Conservation (phyloP, 495 filamentous ascomycete species). For the Tuber umbilicatum region DNA sequence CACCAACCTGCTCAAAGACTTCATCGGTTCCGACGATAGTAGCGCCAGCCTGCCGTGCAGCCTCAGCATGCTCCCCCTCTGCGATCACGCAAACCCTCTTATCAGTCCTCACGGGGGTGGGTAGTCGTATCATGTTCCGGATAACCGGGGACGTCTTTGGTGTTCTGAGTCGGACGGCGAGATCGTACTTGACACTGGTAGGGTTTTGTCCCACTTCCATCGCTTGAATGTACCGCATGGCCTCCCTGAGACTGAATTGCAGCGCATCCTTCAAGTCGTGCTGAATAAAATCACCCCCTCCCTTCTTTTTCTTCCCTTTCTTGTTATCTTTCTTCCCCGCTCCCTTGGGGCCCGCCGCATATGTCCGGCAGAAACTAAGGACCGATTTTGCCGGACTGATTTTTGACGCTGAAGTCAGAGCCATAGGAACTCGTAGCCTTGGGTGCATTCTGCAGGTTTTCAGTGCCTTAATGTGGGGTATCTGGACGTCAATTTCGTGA, state of each 20-base stretch:
- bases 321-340: slow-evolving; percentile 48
- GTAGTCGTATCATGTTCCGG: slow-evolving; percentile 78
- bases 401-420: neutral
- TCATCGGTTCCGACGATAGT: slow-evolving; percentile 74
- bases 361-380: slow-evolving; percentile 18
- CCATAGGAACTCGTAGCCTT: slow-evolving; percentile 15
- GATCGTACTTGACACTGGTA: slow-evolving; percentile 71
- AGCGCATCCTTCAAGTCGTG: slow-evolving; percentile 56
- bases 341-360: slow-evolving; percentile 24
- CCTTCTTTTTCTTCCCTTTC: slow-evolving; percentile 62
- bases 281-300: slow-evolving; percentile 55
- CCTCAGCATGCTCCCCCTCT: slow-evolving; percentile 41
- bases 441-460: slow-evolving; percentile 15
- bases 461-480: neutral
- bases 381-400: slow-evolving; percentile 5
- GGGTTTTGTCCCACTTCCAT: slow-evolving; percentile 80
- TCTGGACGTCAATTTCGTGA: neutral
- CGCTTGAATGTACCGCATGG: slow-evolving; percentile 91
- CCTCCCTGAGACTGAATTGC: slow-evolving; percentile 77
- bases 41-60: slow-evolving; percentile 69
- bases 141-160: slow-evolving; percentile 75
- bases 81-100: slow-evolving; percentile 42
- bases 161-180: slow-evolving; percentile 70
- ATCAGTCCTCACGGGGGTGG: slow-evolving; percentile 61
- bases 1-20: slow-evolving; percentile 57